Percentiles rank a stretch among this genome's conserved stretches.
Conservation (phyloP, 2,329 filamentous ascomycete genomes). For the Penicillium sp. region DNA sequence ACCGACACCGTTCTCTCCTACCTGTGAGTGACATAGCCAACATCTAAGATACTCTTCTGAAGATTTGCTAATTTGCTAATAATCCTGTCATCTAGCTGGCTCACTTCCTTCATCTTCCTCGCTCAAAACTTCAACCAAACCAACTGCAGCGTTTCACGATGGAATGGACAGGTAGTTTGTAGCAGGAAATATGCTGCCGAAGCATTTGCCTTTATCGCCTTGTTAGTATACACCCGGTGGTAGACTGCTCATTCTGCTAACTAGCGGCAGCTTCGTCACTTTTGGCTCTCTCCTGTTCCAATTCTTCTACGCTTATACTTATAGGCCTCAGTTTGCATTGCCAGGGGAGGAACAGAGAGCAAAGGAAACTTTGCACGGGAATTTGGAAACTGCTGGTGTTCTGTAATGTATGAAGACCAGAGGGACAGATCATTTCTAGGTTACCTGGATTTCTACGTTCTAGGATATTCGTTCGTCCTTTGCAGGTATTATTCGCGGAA, state of each 20-base stretch:
- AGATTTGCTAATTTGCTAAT: constrained; percentile 1
- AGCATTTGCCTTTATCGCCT: constrained; percentile 31
- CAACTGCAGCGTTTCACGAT: constrained; percentile 22
- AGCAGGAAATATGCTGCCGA: constrained; percentile 30
- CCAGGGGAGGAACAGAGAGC: neutral
- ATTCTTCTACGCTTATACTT: constrained; percentile 2
- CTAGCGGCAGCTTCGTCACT: neutral
- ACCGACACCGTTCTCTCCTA: constrained; percentile 24
- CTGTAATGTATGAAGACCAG: neutral
- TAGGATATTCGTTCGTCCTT: neutral
- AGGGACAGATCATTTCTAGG: neutral
- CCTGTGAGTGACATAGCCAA: constrained; percentile 17
- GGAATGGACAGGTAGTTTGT: constrained; percentile 28
- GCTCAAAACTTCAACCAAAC: constrained; percentile 24
- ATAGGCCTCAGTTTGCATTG: neutral
- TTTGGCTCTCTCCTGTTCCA: neutral
- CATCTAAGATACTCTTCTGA: neutral
- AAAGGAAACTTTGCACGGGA: neutral
- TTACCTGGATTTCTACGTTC: neutral
- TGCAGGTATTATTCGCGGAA: neutral
- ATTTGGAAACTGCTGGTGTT: constrained; percentile 7
- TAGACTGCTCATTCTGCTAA: neutral
- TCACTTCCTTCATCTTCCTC: constrained; percentile 32
- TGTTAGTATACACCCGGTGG: constrained; percentile 14
- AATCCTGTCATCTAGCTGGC: constrained; percentile 24